Percentiles rank a stretch among this genome's conserved stretches.
phyloP scores from a whole-genome alignment of 2,329 filamentous ascomycete species.

The Penicillium sp. region DNA sequence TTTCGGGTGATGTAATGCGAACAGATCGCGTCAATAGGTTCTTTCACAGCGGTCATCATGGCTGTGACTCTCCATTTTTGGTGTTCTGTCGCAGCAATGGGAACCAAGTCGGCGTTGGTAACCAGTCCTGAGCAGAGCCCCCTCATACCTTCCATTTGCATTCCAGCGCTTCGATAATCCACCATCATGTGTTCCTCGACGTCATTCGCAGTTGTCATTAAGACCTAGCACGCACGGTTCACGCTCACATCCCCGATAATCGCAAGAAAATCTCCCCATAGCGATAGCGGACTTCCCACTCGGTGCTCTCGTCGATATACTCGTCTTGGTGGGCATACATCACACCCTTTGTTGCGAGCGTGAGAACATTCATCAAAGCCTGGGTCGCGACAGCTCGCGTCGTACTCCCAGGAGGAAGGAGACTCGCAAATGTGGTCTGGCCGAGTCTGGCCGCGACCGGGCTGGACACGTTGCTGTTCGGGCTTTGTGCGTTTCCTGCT shows the following conservation, averaged over 20 bases:
- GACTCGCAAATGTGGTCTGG: constrained; percentile 62
- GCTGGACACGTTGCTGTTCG: background rate
- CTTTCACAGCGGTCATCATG: background rate
- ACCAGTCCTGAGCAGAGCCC: background rate
- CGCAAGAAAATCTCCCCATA: constrained; percentile 32
- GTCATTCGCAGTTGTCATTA: background rate
- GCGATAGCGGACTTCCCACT: constrained; percentile 19
- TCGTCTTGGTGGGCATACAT: constrained; percentile 61
- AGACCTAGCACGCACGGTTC: background rate
- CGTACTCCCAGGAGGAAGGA: constrained; percentile 61
- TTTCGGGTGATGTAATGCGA: background rate
- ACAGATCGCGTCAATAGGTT: constrained; percentile 1
- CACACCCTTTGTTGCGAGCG: constrained; percentile 64
- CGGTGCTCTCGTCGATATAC: constrained; percentile 35
- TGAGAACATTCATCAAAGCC: constrained; percentile 71
- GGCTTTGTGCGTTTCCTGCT: background rate
- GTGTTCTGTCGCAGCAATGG: background rate
- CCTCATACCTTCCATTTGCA: background rate
- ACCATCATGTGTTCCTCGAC: background rate
- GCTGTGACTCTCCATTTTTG: background rate
- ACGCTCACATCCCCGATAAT: constrained; percentile 12
- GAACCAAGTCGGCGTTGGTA: background rate
- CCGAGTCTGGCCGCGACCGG: background rate
- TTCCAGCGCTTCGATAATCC: background rate
- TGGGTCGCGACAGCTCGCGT: constrained; percentile 65